These are phyloP conservation scores for cucumber (Cucumis sativus) DNA, from an alignment of 306 rosid species.

Conservation along the genomic window Cucumber_9930_V3 NC_026656.2:10016501-10017000, in stretches of 20 bases:
- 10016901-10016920: constrained; percentile 48
- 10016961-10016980: constrained; percentile 47
- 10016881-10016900: constrained; percentile 32
- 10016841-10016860: constrained; percentile 19
- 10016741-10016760: constrained; percentile 57
- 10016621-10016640: constrained; percentile 69
- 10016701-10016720: constrained; percentile 41
- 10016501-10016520: constrained; percentile 76
- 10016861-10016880: constrained; percentile 24
- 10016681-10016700: constrained; percentile 69
- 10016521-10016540: constrained; percentile 50
- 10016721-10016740: constrained; percentile 55
- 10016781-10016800: constrained; percentile 49
- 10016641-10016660: constrained; percentile 66
- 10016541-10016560: constrained; percentile 49
- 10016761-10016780: constrained; percentile 36
- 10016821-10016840: constrained; percentile 22
- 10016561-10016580: constrained; percentile 66
- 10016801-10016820: constrained; percentile 29
- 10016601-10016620: constrained; percentile 53
- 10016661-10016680: constrained; percentile 41
- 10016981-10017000: constrained; percentile 49
- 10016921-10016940: constrained; percentile 42
- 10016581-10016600: constrained; percentile 59
- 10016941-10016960: constrained; percentile 41